These are phyloP conservation scores for Scenedesmus sp. DNA, from an alignment of 163 green algal genomes.

Conservation along the genomic window DNA sequence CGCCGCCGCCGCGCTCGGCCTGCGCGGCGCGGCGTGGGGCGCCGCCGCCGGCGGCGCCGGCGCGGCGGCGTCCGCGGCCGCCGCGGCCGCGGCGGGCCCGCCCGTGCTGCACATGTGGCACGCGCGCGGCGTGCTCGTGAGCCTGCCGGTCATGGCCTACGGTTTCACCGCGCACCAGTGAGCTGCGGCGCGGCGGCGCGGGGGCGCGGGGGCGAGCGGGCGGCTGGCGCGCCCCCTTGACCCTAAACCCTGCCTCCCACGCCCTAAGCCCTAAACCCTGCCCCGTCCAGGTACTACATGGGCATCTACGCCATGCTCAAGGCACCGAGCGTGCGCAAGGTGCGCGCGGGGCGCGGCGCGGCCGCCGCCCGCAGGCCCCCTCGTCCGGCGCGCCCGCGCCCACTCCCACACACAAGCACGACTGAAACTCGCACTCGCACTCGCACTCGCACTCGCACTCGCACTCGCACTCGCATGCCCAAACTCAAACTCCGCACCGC, in stretches of 20 bases:
- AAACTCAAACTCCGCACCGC: too few relatives aligned
- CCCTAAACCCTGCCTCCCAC: too few relatives aligned
- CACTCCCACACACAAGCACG: slow-evolving; percentile 43
- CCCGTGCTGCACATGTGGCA: slow-evolving; percentile 68
- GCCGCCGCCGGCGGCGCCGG: not conserved
- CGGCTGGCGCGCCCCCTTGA: too few relatives aligned
- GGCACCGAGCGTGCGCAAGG: slow-evolving; percentile 28
- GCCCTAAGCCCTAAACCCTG: too few relatives aligned
- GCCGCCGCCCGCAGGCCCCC: not conserved
- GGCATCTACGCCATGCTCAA: slow-evolving; percentile 55
- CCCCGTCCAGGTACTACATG: too few relatives aligned
- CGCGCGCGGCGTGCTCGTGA: slow-evolving; percentile 71
- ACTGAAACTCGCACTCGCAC: too few relatives aligned
- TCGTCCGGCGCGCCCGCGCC: slow-evolving; percentile 1
- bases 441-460: too few relatives aligned
- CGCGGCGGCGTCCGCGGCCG: slow-evolving; percentile 13
- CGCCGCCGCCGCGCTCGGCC: slow-evolving; percentile 22
- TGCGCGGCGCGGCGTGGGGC: not conserved
- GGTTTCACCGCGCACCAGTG: slow-evolving; percentile 84
- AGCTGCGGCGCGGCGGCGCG: too few relatives aligned
- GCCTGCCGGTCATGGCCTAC: slow-evolving; percentile 85
- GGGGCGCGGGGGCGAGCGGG: too few relatives aligned
- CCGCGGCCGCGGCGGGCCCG: not conserved
- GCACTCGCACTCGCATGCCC: too few relatives aligned
- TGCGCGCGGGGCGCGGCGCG: too few relatives aligned